Base-by-base conservation (phyloP, 805 yeast species). In the Pichia insulana region DNA sequence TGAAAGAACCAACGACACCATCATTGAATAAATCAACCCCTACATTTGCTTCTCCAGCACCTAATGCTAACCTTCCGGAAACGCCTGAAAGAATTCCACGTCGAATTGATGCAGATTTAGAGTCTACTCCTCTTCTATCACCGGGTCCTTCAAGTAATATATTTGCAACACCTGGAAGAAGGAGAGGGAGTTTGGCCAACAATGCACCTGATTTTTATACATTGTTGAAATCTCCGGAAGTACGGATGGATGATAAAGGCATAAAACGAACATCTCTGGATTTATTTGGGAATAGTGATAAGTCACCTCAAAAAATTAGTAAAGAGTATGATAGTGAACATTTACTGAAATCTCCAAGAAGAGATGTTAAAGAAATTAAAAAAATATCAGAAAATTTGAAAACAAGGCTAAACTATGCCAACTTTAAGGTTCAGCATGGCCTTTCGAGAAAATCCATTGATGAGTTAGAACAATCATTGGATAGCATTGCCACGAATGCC, bases 301-400 rank as follows among this genome's bases (percentile, higher is more conserved):
- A 44, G 37, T 51, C 59, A 4, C 60, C 61, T 1, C 57, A 54
- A 19, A 51, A 36, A 38, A 39, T 44, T 19, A 34, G 32, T 31
- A 39, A 37, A 43, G 46, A 39, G 15, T 43, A 40, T 18, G 40
- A 39, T 40, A 22, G 30, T 30, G 46, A 43, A 2, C 43, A 39
- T 35, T 33, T 43, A 15, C 18, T 43, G 3, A 39, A 52, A 51
- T 47, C 51, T 10, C 51, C 51, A 10, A 39, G 33, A 19, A 40
- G 43, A 30, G 37, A 58, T 34, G 59, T 60, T 34, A 48, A 48
- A 12, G 65, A 64, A 34, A 59, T 64, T 12, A 61, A 58, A 39
- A 63, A 61, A 46, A 61, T 64, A 15, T 59, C 65, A 3, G 63
- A 61, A 20, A 62, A 62, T 41, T 54, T 64, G 35, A 60, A 59